Evolutionary conservation across 352 stramenopile species (phyloP), one percentile per base, ranked within the genome.

Genomic region (Pythium apleroticum): DNA sequence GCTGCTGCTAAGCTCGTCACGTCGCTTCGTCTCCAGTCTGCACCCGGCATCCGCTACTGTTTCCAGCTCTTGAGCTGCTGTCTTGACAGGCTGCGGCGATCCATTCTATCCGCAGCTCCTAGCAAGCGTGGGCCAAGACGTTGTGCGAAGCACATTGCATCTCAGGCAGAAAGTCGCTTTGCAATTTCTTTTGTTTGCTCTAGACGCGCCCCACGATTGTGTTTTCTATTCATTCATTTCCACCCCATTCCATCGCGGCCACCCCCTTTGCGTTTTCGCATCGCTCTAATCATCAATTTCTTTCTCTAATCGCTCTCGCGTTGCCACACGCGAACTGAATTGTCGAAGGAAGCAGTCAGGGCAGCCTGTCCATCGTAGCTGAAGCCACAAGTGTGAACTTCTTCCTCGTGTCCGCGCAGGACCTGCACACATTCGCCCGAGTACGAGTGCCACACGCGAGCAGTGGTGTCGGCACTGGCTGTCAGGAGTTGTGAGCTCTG

Each of bases 381-480:
- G 52, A 93, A 89, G 14, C 55, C 55, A 12, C 77, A 83, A 31
- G 73, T 78, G 37, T 86, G 79, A 19, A 90, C 71, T 11, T 90
- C 77, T 12, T 88, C 82, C 28, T 93, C 82, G 50, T 93, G 81
- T 7, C 81, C 81, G 20, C 59, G 63, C 4, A 93, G 59, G 1
- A 84, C 69, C 49, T 91, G 77, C 1, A 88, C 60, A 57, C 84
- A 92, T 43, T 91, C 69, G 1, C 86, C 81, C 0, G 80, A 84
- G 64, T 81, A 87, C 59, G 77, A 73, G 57, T 92, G 84, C 86
- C 86, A 95, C 17, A 93, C 52, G 7, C 83, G 71, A 43, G 76
- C 76, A 0, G 81, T 90, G 45, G 73, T 66, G 45, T 93, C 83
- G 0, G 65, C 72, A 19, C 83, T 79, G 12, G 81, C 76, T 1